Percentiles rank a stretch among this genome's conserved stretches.
These are phyloP conservation scores for Mangifera indica DNA, from an alignment of 345 rosid species.

Conservation along the genomic window DNA sequence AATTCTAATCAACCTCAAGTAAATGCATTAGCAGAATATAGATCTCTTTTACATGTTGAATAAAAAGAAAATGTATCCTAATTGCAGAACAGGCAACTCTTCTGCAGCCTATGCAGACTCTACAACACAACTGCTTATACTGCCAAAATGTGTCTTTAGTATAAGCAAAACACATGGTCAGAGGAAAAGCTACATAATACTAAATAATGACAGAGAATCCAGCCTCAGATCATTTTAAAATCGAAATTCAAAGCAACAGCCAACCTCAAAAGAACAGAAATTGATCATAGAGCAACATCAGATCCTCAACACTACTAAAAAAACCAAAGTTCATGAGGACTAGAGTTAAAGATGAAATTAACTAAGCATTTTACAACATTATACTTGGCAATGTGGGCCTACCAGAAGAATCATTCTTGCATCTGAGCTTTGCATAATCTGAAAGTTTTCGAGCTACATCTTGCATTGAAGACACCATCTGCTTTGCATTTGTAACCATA, in stretches of 20 bases:
- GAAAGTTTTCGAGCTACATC: constrained; percentile 84
- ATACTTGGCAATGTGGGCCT: constrained; percentile 21
- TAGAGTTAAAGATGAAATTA: neutral
- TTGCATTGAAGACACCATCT: constrained; percentile 75
- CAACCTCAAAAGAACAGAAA: constrained; percentile 2
- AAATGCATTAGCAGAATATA: neutral
- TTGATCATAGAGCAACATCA: neutral
- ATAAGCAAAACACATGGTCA: neutral
- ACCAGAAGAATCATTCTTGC: constrained; percentile 49
- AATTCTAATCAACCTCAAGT: neutral
- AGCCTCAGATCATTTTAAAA: constrained; percentile 2
- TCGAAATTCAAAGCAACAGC: constrained; percentile 2
- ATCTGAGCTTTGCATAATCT: constrained; percentile 68
- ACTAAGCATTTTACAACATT: constrained; percentile 12
- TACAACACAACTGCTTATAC: neutral
- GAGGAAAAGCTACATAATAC: neutral
- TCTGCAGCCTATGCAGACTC: neutral
- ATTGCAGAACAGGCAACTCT: neutral
- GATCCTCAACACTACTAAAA: neutral
- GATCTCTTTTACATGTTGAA: neutral
- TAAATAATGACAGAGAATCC: neutral
- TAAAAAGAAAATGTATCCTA: neutral
- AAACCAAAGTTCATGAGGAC: neutral
- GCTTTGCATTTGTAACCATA: constrained; percentile 79
- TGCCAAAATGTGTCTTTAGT: neutral